Evolutionary conservation across 371 early-diverging fungal species (phyloP).

Genomic region (Syncephalis plumigaleata): DNA sequence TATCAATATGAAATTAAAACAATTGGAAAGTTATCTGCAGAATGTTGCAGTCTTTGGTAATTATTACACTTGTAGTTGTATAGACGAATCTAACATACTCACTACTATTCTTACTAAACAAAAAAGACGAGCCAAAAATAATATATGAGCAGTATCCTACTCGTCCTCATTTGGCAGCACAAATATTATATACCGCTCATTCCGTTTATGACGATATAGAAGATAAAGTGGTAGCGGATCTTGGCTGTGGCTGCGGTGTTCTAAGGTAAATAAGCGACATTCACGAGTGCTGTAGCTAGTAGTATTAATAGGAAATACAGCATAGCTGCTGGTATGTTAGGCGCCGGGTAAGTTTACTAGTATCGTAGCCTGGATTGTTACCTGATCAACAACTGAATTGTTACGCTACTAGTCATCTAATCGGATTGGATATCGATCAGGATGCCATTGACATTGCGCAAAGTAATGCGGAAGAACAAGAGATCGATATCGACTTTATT

Average conservation of each 20-base stretch:
- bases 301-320: slow-evolving; percentile 4
- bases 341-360: slow-evolving; percentile 20
- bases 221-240: slow-evolving; percentile 52
- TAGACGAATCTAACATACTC: not conserved
- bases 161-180: slow-evolving; percentile 63
- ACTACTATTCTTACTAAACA: not conserved
- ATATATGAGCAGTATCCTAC: slow-evolving; percentile 78
- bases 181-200: slow-evolving; percentile 70
- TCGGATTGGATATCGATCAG: slow-evolving; percentile 66
- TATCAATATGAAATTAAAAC: slow-evolving; percentile 47
- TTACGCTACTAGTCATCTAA: slow-evolving; percentile 19
- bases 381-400: too few species aligned
- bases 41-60: slow-evolving; percentile 50
- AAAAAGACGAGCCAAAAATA: slow-evolving; percentile 47
- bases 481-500: slow-evolving; percentile 40
- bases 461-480: slow-evolving; percentile 47
- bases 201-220: slow-evolving; percentile 58
- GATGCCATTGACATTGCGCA: slow-evolving; percentile 59
- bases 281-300: too few species aligned
- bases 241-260: slow-evolving; percentile 74
- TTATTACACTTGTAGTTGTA: not conserved
- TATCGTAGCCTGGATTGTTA: too few species aligned
- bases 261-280: slow-evolving; percentile 14
- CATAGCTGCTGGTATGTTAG: slow-evolving; percentile 38
- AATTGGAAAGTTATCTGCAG: slow-evolving; percentile 52